Evolutionary conservation across 75 land plant genomes (phyloP).

Genomic region (Cryptomeria japonica): DNA sequence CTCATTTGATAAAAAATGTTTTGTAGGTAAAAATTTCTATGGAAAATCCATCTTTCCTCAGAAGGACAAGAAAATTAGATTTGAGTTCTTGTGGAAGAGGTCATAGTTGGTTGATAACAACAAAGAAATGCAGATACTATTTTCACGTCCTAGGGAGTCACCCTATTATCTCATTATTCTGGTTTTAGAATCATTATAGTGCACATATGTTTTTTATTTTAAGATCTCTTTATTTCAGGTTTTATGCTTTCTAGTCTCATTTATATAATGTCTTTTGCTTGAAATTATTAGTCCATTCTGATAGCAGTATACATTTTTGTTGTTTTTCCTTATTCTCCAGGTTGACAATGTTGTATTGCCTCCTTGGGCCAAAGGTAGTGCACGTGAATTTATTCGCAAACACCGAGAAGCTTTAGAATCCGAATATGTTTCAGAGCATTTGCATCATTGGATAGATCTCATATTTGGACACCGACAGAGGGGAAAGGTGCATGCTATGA

Average conservation of each 20-base stretch:
- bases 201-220: no score
- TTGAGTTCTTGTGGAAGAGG: neutral
- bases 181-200: neutral
- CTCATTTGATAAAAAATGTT: neutral
- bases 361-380: constrained; percentile 99
- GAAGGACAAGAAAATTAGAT: neutral
- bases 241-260: neutral
- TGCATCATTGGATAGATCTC: constrained; percentile 99
- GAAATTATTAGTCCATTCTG: neutral
- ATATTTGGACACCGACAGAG: constrained; percentile 97
- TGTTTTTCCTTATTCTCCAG: constrained; percentile 33
- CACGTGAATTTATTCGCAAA: constrained; percentile 89
- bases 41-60: neutral
- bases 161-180: constrained; percentile 3
- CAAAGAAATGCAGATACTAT: neutral
- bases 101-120: neutral
- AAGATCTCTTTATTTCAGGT: neutral
- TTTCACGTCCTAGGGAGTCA: neutral
- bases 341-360: constrained; percentile 93
- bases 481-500: constrained; percentile 69
- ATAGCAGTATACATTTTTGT: neutral
- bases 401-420: constrained; percentile 98
- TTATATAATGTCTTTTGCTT: neutral
- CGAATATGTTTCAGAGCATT: constrained; percentile 96
- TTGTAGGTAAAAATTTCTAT: neutral